These are phyloP conservation scores for Syzygium jambos DNA, from an alignment of 345 rosid genomes.

Conservation along the genomic window DNA sequence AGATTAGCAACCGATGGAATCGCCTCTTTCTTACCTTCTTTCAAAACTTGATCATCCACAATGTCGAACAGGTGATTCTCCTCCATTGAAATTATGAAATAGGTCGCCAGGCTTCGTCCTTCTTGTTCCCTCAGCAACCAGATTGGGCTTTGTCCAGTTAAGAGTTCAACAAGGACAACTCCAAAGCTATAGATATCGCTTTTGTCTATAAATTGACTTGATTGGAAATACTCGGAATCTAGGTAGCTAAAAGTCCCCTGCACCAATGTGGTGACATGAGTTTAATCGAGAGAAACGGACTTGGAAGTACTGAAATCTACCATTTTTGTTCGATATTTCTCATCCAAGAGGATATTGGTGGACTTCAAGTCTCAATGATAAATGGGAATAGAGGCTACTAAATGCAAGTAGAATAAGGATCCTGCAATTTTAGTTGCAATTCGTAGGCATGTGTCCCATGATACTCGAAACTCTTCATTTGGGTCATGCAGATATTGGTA, in stretches of 20 bases:
- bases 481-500: too few species aligned
- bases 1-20: not conserved
- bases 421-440: too few species aligned
- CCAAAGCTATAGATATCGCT: not conserved
- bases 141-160: not conserved
- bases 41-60: not conserved
- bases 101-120: not conserved
- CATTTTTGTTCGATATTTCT: too few species aligned
- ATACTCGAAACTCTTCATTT: too few species aligned
- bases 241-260: not conserved
- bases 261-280: slow-evolving; percentile 6
- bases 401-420: too few species aligned
- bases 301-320: too few species aligned
- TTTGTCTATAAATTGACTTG: not conserved
- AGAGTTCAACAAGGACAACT: not conserved
- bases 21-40: not conserved
- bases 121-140: not conserved
- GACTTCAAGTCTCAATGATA: too few species aligned
- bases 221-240: not conserved
- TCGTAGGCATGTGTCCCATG: too few species aligned
- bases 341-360: too few species aligned
- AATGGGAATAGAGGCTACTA: too few species aligned
- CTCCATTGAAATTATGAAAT: not conserved
- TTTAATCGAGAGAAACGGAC: not conserved
- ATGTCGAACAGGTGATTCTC: not conserved